A percentile compares a stretch with the other conserved stretches of the same genome.
Conservation (phyloP, 1,284 basidiomycete genomes). For the Salmacisia buchloeana region DNA sequence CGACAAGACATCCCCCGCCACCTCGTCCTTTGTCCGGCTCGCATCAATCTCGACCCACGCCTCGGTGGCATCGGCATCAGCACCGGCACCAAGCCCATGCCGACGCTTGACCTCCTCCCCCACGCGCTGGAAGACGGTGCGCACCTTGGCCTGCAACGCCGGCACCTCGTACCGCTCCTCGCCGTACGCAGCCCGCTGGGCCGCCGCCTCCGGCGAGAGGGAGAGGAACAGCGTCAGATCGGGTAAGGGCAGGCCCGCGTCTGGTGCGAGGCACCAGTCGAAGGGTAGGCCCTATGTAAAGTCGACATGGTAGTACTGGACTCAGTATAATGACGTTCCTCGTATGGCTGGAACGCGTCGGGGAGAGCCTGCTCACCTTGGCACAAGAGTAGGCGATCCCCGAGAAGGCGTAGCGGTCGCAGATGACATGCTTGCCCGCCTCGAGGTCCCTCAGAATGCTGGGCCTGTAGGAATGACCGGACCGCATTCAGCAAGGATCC, state of each 20-base stretch:
- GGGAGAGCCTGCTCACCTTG: conserved; percentile 57
- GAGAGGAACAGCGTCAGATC: conserved; percentile 85
- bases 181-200: conserved; percentile 76
- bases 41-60: conserved; percentile 41
- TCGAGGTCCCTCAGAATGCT: conserved; percentile 61
- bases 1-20: conserved; percentile 31
- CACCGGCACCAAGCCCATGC: conserved; percentile 17
- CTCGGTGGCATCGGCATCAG: background rate
- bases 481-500: conserved; percentile 2
- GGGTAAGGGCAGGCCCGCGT: conserved; percentile 77
- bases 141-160: conserved; percentile 49
- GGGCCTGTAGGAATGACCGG: background rate
- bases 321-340: background rate
- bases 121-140: conserved; percentile 35
- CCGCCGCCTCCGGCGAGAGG: conserved; percentile 67
- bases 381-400: conserved; percentile 89
- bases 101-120: conserved; percentile 24
- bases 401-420: conserved; percentile 94
- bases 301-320: conserved; percentile 31
- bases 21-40: conserved; percentile 32
- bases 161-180: conserved; percentile 63
- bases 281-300: conserved; percentile 58
- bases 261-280: conserved; percentile 78
- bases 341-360: too few species aligned
- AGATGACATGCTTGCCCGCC: conserved; percentile 69